phyloP scores from a whole-genome alignment of 192 early-diverging fungal genomes.

The Chytriomyces sp. region DNA sequence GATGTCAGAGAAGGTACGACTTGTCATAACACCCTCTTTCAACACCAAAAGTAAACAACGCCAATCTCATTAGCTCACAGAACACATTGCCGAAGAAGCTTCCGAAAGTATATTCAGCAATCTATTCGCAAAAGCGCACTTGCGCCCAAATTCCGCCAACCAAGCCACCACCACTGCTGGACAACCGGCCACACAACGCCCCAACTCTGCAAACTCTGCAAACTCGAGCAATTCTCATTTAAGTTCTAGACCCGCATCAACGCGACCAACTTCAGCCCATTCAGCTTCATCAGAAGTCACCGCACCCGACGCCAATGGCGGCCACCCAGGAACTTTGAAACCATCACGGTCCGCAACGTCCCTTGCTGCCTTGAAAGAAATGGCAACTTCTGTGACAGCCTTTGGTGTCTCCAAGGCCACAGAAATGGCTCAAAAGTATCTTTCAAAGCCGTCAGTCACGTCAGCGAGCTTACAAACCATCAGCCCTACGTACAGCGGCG shows the following conservation, averaged over 20 bases:
- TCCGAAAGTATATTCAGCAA: background rate
- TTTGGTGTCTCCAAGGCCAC: too few relatives aligned
- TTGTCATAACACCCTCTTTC: too few relatives aligned
- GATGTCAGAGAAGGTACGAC: constrained; percentile 12
- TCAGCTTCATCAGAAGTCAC: too few relatives aligned
- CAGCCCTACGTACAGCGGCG: background rate
- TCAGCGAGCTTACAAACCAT: too few relatives aligned
- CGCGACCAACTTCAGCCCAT: background rate
- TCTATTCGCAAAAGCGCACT: background rate
- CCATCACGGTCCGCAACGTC: background rate
- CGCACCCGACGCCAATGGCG: too few relatives aligned
- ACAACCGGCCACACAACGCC: background rate
- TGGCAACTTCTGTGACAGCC: background rate
- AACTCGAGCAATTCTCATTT: background rate
- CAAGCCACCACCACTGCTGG: background rate
- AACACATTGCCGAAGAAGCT: background rate
- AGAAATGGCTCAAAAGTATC: too few relatives aligned
- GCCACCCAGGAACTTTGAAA: too few relatives aligned
- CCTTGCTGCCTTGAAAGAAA: background rate
- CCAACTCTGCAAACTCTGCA: background rate
- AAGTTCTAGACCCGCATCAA: background rate
- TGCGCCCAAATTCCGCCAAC: background rate
- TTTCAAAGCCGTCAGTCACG: too few relatives aligned
- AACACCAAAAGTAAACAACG: too few relatives aligned
- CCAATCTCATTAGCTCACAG: background rate